Percentiles rank a stretch among this genome's conserved stretches.
Conservation (phyloP, 805 yeast species). For the Ogataea trehalophila region DNA sequence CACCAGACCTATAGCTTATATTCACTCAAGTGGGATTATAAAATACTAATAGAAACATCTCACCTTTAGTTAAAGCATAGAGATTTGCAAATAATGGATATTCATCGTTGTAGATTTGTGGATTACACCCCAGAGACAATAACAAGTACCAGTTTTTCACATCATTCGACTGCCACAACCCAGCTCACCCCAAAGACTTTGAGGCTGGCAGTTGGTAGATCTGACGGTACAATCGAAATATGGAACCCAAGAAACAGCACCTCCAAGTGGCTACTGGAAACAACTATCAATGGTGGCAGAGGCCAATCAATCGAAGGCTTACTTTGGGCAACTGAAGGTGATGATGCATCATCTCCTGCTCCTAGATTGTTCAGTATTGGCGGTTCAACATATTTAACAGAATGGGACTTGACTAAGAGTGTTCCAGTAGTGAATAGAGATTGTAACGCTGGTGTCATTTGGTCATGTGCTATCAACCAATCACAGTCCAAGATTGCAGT, state of each 20-base stretch:
- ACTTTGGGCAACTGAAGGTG: conserved; percentile 58
- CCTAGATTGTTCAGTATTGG: conserved; percentile 88
- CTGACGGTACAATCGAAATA: conserved; percentile 92
- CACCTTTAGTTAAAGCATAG: too few species aligned
- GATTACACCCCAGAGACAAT: conserved; percentile 83
- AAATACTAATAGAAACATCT: too few species aligned
- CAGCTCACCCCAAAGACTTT: conserved; percentile 47
- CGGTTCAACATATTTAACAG: conserved; percentile 86
- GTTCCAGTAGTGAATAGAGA: conserved; percentile 71
- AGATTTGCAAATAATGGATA: conserved; percentile 42
- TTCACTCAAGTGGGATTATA: too few species aligned
- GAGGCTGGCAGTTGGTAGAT: conserved; percentile 85
- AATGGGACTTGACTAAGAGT: conserved; percentile 82
- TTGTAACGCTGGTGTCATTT: conserved; percentile 88
- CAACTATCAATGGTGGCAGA: conserved; percentile 66
- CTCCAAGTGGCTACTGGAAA: conserved; percentile 76
- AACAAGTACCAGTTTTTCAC: conserved; percentile 77
- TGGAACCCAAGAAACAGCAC: conserved; percentile 71
- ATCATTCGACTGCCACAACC: conserved; percentile 38
- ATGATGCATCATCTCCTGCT: conserved; percentile 32
- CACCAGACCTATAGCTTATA: too few species aligned
- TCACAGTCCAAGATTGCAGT: conserved; percentile 65
- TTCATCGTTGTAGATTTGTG: conserved; percentile 89
- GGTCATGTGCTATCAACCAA: conserved; percentile 75
- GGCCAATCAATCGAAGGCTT: conserved; percentile 87